Percentiles rank a stretch among this genome's conserved stretches.
These are phyloP conservation scores for Paraleonurus japonicus DNA, from an alignment of 257 asterid genomes.

Conservation along the genomic window DNA sequence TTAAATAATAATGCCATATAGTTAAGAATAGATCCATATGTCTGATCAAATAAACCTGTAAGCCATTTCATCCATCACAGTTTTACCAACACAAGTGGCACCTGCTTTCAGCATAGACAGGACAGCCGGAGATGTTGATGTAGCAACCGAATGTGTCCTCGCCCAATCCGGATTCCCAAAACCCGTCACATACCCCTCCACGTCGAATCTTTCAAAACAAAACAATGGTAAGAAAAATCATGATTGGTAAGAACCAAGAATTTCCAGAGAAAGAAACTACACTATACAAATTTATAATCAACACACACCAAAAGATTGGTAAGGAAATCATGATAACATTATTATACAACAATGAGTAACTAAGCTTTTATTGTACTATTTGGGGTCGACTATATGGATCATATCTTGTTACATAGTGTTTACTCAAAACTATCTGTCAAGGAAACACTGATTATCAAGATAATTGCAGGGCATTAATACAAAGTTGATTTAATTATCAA, in stretches of 20 bases:
- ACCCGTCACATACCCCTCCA: conserved; percentile 75
- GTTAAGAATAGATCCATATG: not conserved
- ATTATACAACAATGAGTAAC: not conserved
- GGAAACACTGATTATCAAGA: not conserved
- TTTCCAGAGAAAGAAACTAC: not conserved
- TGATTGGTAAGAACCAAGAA: not conserved
- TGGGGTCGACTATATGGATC: not conserved
- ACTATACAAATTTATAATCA: not conserved
- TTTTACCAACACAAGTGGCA: conserved; percentile 79
- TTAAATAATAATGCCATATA: not conserved
- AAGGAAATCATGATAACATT: not conserved
- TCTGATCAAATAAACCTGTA: conserved; percentile 60
- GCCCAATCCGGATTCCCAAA: conserved; percentile 94
- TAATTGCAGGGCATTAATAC: not conserved
- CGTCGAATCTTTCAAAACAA: conserved; percentile 56
- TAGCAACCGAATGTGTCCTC: conserved; percentile 70
- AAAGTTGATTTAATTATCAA: not conserved
- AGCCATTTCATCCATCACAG: conserved; percentile 98
- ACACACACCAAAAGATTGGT: not conserved
- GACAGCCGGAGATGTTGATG: conserved; percentile 62
- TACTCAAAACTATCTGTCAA: not conserved
- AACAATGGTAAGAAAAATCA: no score
- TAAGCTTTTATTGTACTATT: not conserved
- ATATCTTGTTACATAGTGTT: not conserved
- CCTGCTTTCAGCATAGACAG: conserved; percentile 66